phyloP scores from a whole-genome alignment of 2,329 filamentous ascomycete genomes.

The Exophiala oligosperma region DNA sequence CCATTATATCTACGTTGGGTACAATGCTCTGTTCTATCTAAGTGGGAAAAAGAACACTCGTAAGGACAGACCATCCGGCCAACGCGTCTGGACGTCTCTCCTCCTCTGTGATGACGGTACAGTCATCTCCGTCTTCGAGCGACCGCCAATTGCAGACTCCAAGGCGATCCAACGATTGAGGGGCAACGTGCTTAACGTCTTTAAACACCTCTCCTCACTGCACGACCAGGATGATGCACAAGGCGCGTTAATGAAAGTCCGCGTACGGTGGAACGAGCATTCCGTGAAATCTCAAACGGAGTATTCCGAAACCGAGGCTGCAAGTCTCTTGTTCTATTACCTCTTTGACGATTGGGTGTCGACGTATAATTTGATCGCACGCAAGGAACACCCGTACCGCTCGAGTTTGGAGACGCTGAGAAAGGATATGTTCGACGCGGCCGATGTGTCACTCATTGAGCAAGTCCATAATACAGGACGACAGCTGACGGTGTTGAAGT shows the following conservation, averaged over 20 bases:
- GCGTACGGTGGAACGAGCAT: conserved; percentile 40
- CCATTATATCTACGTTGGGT: conserved; percentile 24
- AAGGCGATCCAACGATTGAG: conserved; percentile 46
- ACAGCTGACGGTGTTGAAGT: conserved; percentile 61
- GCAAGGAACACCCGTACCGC: conserved; percentile 54
- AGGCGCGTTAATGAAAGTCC: conserved; percentile 51
- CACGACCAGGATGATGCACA: conserved; percentile 48
- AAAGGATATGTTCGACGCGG: conserved; percentile 55
- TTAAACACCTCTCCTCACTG: conserved; percentile 60
- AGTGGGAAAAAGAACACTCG: conserved; percentile 47
- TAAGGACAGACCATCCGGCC: conserved; percentile 13
- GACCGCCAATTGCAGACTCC: conserved; percentile 47
- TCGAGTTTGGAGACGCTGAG: conserved; percentile 52
- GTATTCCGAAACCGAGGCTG: conserved; percentile 48
- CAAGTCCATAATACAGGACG: conserved; percentile 61
- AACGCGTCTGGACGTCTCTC: conserved; percentile 61
- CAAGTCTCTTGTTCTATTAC: conserved; percentile 66
- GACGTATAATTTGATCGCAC: conserved; percentile 60
- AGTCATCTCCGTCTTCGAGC: conserved; percentile 47
- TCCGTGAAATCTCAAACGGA: conserved; percentile 1
- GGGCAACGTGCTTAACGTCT: conserved; percentile 61
- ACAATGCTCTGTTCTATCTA: conserved; percentile 19
- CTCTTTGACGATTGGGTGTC: conserved; percentile 68
- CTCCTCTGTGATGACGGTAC: conserved; percentile 34
- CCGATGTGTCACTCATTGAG: conserved; percentile 46